Evolutionary conservation across 148 eudicot genomes (phyloP).

Genomic region (Selenicereus undatus): DNA sequence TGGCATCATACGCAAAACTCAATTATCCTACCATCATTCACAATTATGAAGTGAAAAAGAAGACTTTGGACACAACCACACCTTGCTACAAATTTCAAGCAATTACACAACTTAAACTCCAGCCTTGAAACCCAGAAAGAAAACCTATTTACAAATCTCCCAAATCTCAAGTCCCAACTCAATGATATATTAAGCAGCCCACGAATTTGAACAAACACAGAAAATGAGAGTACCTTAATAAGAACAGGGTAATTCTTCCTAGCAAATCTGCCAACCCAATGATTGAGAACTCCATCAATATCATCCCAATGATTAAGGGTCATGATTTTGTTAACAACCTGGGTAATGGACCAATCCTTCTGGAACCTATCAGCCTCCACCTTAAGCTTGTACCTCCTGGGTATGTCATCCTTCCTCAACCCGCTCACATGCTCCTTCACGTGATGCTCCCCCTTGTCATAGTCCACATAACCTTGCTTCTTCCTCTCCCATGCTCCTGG

Average conservation of each 20-base stretch:
- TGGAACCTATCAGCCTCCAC: slow-evolving; percentile 69
- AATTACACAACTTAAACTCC: slow-evolving; percentile 7
- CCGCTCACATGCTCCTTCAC: slow-evolving; percentile 54
- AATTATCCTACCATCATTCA: neutral
- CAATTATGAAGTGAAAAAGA: neutral
- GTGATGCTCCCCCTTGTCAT: slow-evolving; percentile 56
- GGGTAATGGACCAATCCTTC: slow-evolving; percentile 76
- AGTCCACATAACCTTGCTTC: slow-evolving; percentile 59
- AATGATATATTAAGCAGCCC: neutral
- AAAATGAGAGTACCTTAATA: slow-evolving; percentile 42
- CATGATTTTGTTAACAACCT: slow-evolving; percentile 55
- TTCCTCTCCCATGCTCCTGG: slow-evolving; percentile 48
- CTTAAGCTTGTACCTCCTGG: slow-evolving; percentile 47
- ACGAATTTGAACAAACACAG: neutral
- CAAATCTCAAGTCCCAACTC: neutral
- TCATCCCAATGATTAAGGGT: slow-evolving; percentile 43
- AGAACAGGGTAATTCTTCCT: slow-evolving; percentile 75
- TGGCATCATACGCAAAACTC: neutral
- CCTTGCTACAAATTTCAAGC: neutral
- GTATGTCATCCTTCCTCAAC: slow-evolving; percentile 52
- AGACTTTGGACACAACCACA: neutral
- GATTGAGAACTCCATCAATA: slow-evolving; percentile 65
- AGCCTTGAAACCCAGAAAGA: neutral
- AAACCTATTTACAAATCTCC: neutral
- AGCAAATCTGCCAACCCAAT: slow-evolving; percentile 86